phyloP scores from a whole-genome alignment of 139 green algal species.

The Eudorina sp. region DNA sequence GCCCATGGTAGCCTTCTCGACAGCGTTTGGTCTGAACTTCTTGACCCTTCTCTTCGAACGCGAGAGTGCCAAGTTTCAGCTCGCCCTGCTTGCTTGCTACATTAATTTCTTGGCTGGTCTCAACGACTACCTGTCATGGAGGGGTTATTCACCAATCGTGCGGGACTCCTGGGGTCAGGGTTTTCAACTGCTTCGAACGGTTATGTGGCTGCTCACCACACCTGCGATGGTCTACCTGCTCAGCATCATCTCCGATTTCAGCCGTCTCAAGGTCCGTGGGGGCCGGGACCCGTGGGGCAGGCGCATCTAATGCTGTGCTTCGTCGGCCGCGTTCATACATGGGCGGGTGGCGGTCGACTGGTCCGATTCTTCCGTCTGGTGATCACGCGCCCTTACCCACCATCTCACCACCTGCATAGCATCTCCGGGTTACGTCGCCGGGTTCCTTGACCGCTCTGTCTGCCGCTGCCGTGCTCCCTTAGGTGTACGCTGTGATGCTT shows the following conservation, averaged over 20 bases:
- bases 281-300: too few relatives aligned
- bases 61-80: constrained; percentile 60
- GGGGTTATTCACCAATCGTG: constrained; percentile 44
- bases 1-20: constrained; percentile 58
- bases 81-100: constrained; percentile 56
- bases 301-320: too few relatives aligned
- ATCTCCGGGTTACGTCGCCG: too few relatives aligned
- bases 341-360: too few relatives aligned
- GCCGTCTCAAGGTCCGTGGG: constrained; percentile 44
- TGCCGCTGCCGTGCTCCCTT: too few relatives aligned
- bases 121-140: constrained; percentile 55
- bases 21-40: constrained; percentile 61
- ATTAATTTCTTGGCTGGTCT: constrained; percentile 60
- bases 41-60: constrained; percentile 64
- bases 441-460: too few relatives aligned
- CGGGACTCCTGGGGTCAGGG: constrained; percentile 47
- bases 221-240: constrained; percentile 69
- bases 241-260: constrained; percentile 63
- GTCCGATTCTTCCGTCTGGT: too few relatives aligned
- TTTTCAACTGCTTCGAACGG: constrained; percentile 46
- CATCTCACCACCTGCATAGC: too few relatives aligned
- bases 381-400: too few relatives aligned
- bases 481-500: constrained; percentile 45
- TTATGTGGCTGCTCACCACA: constrained; percentile 66
- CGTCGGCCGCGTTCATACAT: too few relatives aligned